Base-by-base conservation (phyloP, 2,329 filamentous ascomycete genomes). In the Calycina herbarum region DNA sequence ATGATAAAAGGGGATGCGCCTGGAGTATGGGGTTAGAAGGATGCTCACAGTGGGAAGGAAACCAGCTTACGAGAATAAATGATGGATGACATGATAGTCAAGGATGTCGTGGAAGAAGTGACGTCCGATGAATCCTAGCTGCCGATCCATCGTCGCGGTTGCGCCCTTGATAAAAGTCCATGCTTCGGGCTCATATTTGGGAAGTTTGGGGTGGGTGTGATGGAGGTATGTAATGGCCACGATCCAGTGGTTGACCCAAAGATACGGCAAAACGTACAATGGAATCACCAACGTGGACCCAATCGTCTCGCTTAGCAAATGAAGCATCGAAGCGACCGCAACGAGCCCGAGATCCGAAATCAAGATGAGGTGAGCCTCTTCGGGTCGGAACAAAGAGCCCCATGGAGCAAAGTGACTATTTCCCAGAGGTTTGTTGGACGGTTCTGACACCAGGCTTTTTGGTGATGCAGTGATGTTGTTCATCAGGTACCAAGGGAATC, bases 211-310 rank as follows among this genome's bases (percentile, higher is more conserved):
- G 78, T 97, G 94, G 77, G 94, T 97, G 86, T 97, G 94, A 82
- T 97, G 94, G 67, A 97, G 87, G 86, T 89, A 97, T 15, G 62
- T 66, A 64, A 63, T 85, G 90, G 86, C 87, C 94, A 92, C 91
- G 62, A 97, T 89, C 94, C 94, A 97, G 86, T 97, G 93, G 86
- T 97, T 95, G 67, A 97, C 93, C 93, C 93, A 97, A 67, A 97
- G 83, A 79, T 97, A 98, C 40, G 94, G 94, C 66, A 96, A 76
- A 75, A 93, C 87, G 82, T 97, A 98, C 17, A 88, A 77, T 94
- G 94, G 97, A 68, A 97, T 90, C 64, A 91, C 80, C 76, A 97
- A 82, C 82, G 96, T 97, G 76, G 82, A 93, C 76, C 94, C 94
- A 5, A 87, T 76, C 40, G 79, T 76, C 69, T 80, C 78, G 6